A percentile compares a stretch with the other conserved stretches of the same genome.
phyloP scores from a whole-genome alignment of 345 rosid species.

The Acer yangbiense region DNA sequence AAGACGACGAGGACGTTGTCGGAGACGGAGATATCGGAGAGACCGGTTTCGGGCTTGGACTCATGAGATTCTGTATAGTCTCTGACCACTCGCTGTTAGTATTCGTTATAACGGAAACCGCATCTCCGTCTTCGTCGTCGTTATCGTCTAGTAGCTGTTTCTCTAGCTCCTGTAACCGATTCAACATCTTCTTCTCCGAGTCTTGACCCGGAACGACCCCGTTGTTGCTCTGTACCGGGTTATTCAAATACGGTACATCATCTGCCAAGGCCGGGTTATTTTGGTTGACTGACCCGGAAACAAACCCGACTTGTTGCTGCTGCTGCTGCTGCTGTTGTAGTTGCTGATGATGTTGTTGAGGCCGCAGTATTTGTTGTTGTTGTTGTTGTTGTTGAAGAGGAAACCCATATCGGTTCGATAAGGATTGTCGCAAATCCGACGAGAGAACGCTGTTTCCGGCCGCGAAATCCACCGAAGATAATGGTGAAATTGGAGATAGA shows the following conservation, averaged over 20 bases:
- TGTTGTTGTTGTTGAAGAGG: slow-evolving; percentile 47
- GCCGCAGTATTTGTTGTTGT: slow-evolving; percentile 45
- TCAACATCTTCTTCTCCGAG: slow-evolving; percentile 71
- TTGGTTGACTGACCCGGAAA: slow-evolving; percentile 13
- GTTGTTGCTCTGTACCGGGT: slow-evolving; percentile 33
- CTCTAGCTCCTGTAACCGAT: slow-evolving; percentile 76
- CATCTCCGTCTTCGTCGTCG: slow-evolving; percentile 58
- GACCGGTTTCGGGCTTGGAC: slow-evolving; percentile 38
- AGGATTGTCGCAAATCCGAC: slow-evolving; percentile 1
- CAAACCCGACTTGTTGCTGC: background rate
- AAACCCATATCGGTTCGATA: slow-evolving; percentile 45
- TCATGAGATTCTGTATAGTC: slow-evolving; percentile 61
- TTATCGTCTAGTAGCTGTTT: slow-evolving; percentile 74
- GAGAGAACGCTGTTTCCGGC: slow-evolving; percentile 16
- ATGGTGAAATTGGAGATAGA: slow-evolving; percentile 45
- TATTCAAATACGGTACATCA: slow-evolving; percentile 38
- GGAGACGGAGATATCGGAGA: slow-evolving; percentile 64
- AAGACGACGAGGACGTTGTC: slow-evolving; percentile 70
- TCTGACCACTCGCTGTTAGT: slow-evolving; percentile 83
- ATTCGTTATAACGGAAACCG: slow-evolving; percentile 72
- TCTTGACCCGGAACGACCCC: slow-evolving; percentile 33
- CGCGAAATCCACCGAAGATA: slow-evolving; percentile 49
- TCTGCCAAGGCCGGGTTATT: slow-evolving; percentile 18
- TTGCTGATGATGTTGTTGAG: background rate
- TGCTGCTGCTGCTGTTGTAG: background rate